A percentile compares a stretch with the other conserved stretches of the same genome.
Conservation (phyloP, 2,329 filamentous ascomycete species). For the Cladobotryum mycophilum region DNA sequence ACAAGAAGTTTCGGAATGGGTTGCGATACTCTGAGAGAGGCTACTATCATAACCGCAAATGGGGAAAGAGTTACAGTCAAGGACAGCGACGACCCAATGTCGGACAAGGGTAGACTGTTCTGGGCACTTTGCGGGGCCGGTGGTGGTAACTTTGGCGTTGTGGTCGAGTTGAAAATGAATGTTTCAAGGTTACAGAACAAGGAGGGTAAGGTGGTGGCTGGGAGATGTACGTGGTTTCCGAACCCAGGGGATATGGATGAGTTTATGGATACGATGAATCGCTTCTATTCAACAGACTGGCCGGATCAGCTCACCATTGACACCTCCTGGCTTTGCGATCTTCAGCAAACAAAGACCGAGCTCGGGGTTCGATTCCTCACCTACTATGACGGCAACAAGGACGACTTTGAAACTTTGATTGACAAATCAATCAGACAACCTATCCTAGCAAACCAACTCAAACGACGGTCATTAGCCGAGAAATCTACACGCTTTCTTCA, state of each 20-base stretch:
- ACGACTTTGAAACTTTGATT: slow-evolving; percentile 5
- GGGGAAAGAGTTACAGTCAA: slow-evolving; percentile 17
- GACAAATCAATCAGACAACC: neutral
- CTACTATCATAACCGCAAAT: slow-evolving; percentile 27
- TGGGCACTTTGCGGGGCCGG: slow-evolving; percentile 36
- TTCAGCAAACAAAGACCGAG: neutral
- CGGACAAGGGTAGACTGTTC: slow-evolving; percentile 23
- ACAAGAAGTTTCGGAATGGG: slow-evolving; percentile 19
- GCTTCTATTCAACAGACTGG: slow-evolving; percentile 22
- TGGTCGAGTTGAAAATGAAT: slow-evolving; percentile 25
- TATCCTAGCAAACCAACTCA: slow-evolving; percentile 16
- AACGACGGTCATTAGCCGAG: slow-evolving; percentile 13
- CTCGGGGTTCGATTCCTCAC: slow-evolving; percentile 12
- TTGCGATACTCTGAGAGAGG: slow-evolving; percentile 23
- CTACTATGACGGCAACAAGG: slow-evolving; percentile 13
- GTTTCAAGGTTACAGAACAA: slow-evolving; percentile 13
- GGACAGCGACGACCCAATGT: slow-evolving; percentile 13
- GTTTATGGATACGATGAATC: slow-evolving; percentile 17
- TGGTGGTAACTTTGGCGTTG: slow-evolving; percentile 34
- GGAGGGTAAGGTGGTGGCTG: slow-evolving; percentile 17
- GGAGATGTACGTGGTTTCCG: slow-evolving; percentile 19
- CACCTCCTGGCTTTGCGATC: slow-evolving; percentile 16
- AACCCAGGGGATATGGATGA: neutral
- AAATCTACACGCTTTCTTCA: slow-evolving; percentile 22
- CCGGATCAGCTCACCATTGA: slow-evolving; percentile 23